Percentiles rank a stretch among this genome's conserved stretches.
phyloP scores from a whole-genome alignment of 305 asterid species.

The Solanum chacoense region DNA sequence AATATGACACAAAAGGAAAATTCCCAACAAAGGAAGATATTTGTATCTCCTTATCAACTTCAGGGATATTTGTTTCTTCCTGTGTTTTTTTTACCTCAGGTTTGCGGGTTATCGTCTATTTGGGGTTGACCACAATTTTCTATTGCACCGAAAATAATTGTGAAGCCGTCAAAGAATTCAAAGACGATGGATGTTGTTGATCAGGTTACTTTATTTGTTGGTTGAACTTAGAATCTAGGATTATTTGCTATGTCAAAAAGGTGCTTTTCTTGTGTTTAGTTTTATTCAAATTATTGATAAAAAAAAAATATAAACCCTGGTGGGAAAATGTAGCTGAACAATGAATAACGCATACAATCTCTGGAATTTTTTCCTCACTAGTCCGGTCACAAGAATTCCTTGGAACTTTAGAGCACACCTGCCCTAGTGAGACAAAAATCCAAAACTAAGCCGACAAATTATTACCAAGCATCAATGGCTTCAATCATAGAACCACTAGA shows the following conservation, averaged over 20 bases:
- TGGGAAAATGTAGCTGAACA: neutral
- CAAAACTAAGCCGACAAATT: neutral
- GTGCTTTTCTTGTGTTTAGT: too few species aligned
- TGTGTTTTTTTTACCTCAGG: neutral
- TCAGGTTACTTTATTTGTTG: neutral
- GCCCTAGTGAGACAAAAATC: neutral
- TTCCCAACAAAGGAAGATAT: neutral
- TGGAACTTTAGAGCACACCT: neutral
- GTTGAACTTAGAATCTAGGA: neutral
- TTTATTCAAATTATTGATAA: too few species aligned
- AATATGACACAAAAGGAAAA: neutral
- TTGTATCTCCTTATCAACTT: neutral
- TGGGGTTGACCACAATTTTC: neutral
- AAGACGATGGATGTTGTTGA: neutral
- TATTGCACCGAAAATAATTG: neutral
- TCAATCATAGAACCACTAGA: neutral
- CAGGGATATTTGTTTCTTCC: neutral
- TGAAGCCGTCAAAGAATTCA: neutral
- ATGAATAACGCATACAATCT: neutral
- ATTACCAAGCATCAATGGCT: neutral
- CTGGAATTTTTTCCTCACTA: neutral
- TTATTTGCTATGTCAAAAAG: too few species aligned
- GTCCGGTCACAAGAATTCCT: neutral
- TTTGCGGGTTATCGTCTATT: neutral
- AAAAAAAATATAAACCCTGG: neutral